Evolutionary conservation across 768 basidiomycete genomes (phyloP).

Genomic region (Termitomyces sp.): DNA sequence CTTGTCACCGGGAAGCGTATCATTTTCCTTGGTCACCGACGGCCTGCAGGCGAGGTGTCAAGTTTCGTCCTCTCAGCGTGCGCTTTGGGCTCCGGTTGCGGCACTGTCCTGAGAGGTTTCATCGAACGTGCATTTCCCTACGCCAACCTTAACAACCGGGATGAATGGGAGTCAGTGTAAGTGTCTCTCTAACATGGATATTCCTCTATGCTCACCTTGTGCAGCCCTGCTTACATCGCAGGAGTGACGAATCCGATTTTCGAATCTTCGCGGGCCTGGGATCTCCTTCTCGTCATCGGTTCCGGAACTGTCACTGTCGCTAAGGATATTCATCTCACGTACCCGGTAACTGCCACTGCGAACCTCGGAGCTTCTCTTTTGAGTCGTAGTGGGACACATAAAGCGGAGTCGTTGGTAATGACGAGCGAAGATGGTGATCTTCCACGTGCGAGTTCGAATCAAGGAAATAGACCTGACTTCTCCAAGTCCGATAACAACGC

Average conservation of each 20-base stretch:
- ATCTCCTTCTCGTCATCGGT: constrained; percentile 88
- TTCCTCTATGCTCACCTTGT: background rate
- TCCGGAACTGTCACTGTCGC: constrained; percentile 82
- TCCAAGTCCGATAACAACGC: constrained; percentile 53
- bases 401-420: constrained; percentile 51
- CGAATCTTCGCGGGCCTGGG: constrained; percentile 84
- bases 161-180: constrained; percentile 87
- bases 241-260: constrained; percentile 98
- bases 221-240: constrained; percentile 87
- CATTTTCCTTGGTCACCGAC: constrained; percentile 87
- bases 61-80: constrained; percentile 92
- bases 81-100: constrained; percentile 88
- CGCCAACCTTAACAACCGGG: constrained; percentile 81
- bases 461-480: constrained; percentile 52
- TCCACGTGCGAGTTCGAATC: constrained; percentile 49
- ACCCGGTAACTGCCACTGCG: constrained; percentile 37
- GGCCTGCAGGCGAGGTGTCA: constrained; percentile 87
- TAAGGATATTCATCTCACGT: constrained; percentile 68
- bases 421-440: constrained; percentile 63
- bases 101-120: constrained; percentile 76
- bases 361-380: constrained; percentile 39
- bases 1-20: constrained; percentile 94
- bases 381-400: constrained; percentile 54
- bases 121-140: constrained; percentile 94
- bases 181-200: constrained; percentile 20